A percentile compares a stretch with the other conserved stretches of the same genome.
Evolutionary conservation across 768 basidiomycete genomes (phyloP).

Genomic region (Hypholoma sublateritium): DNA sequence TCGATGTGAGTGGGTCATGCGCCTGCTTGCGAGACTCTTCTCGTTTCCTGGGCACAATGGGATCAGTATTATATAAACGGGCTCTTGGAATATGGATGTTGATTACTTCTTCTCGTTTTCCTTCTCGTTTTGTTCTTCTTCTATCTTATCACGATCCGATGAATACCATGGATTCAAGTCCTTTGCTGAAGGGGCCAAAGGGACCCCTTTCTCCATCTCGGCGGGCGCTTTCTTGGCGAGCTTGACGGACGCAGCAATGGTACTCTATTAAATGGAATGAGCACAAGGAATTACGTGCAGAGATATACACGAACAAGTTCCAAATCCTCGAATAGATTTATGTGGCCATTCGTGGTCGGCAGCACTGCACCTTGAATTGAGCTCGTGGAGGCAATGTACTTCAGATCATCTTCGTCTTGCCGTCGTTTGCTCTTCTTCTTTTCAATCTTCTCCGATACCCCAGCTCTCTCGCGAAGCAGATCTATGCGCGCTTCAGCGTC

Average conservation of each 20-base stretch:
- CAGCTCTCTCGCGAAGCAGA: slow-evolving; percentile 61
- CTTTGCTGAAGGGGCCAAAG: slow-evolving; percentile 71
- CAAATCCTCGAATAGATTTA: slow-evolving; percentile 84
- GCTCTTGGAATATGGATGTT: neutral
- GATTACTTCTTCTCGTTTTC: slow-evolving; percentile 28
- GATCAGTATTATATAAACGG: neutral
- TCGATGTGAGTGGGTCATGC: slow-evolving; percentile 74
- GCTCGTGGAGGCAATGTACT: slow-evolving; percentile 31
- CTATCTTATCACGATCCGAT: slow-evolving; percentile 22
- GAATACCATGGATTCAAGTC: slow-evolving; percentile 86
- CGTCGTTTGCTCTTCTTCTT: slow-evolving; percentile 37
- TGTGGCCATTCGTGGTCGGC: slow-evolving; percentile 61
- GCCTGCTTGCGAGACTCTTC: slow-evolving; percentile 62
- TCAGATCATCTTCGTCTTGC: slow-evolving; percentile 35
- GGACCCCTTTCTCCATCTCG: slow-evolving; percentile 69
- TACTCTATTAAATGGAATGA: slow-evolving; percentile 35
- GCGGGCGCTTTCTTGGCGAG: slow-evolving; percentile 48
- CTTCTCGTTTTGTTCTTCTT: slow-evolving; percentile 35
- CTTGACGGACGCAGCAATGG: slow-evolving; percentile 44
- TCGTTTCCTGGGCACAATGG: slow-evolving; percentile 45
- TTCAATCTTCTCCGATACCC: slow-evolving; percentile 27
- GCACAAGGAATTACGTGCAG: neutral
- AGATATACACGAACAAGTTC: slow-evolving; percentile 50
- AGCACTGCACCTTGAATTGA: slow-evolving; percentile 34
- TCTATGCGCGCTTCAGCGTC: slow-evolving; percentile 81